Base-by-base conservation (phyloP, 164 flowering plant species). In the Akebia trifoliata region DNA sequence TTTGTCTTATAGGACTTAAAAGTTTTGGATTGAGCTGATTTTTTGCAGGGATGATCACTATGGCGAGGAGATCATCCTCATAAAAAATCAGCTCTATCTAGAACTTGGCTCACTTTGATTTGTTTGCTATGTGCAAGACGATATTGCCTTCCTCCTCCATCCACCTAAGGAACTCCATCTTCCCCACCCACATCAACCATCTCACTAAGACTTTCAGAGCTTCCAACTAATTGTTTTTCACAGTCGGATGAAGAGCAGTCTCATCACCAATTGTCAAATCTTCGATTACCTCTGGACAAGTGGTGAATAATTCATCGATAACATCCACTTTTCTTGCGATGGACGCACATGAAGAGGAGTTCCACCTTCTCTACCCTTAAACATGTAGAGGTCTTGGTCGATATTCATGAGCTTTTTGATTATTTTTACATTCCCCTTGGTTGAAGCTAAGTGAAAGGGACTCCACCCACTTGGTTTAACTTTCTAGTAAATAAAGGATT, bases 71-170 rank as follows among this genome's bases (percentile, higher is more conserved):
- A 40, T 2, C 15, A 22, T 54, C 60, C 60, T 48, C n/a, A n/a
- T n/a, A n/a, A n/a, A n/a, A n/a, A n/a, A n/a, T n/a, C n/a, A n/a
- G n/a, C n/a, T n/a, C n/a, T n/a, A n/a, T n/a, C n/a, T n/a, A n/a
- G n/a, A n/a, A n/a, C n/a, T n/a, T n/a, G n/a, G n/a, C n/a, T n/a
- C n/a, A n/a, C n/a, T n/a, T n/a, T n/a, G n/a, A 26, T 25, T 39
- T 56, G 56, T 18, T 47, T 38, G 48, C 60, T 11, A 63, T 21
- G 22, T 46, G 47, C 54, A 47, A 55, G 11, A 55, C 24, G 6
- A 37, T 63, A 31, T 63, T 47, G 15, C 67, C 67, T n/a, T 63
- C 48, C 18, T 50, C 45, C 38, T 63, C 61, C 49, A n/a, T 56
- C 18, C 31, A 36, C 22, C 30, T 38, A 3, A 48, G 6, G 18